Evolutionary conservation across 2,329 filamentous ascomycete genomes (phyloP).

Genomic region (Setomelanomma holmii): DNA sequence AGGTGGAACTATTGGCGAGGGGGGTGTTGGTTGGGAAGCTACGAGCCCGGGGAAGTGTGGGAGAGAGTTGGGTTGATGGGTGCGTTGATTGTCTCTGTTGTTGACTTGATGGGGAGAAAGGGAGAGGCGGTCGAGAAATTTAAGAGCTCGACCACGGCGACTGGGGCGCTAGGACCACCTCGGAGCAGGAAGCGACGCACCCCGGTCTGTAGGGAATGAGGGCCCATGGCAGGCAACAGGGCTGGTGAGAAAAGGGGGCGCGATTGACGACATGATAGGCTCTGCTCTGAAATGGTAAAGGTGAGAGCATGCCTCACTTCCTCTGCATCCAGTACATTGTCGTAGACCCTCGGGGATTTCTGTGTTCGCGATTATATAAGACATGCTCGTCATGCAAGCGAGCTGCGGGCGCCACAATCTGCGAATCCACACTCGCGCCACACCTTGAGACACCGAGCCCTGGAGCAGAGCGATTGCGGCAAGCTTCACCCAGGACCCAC

Average conservation of each 20-base stretch:
- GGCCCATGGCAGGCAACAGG: slow-evolving; percentile 26
- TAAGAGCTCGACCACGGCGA: slow-evolving; percentile 34
- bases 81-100: slow-evolving; percentile 34
- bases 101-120: slow-evolving; percentile 44
- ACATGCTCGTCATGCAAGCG: slow-evolving; percentile 10
- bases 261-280: neutral
- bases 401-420: slow-evolving; percentile 13
- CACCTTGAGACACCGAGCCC: neutral
- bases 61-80: slow-evolving; percentile 41
- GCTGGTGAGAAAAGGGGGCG: neutral
- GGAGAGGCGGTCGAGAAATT: slow-evolving; percentile 29
- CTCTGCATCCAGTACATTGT: neutral
- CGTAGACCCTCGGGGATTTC: neutral
- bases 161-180: slow-evolving; percentile 31
- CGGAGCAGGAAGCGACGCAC: slow-evolving; percentile 34
- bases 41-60: slow-evolving; percentile 50
- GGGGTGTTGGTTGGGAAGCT: slow-evolving; percentile 61
- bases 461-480: slow-evolving; percentile 12
- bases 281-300: neutral
- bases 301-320: neutral
- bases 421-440: slow-evolving; percentile 7
- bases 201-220: slow-evolving; percentile 19
- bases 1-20: slow-evolving; percentile 60
- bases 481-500: slow-evolving; percentile 20
- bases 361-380: neutral